Percentiles rank a stretch among this genome's conserved stretches.
phyloP scores from a whole-genome alignment of 2,329 filamentous ascomycete species.

The Microdochium bolleyi region DNA sequence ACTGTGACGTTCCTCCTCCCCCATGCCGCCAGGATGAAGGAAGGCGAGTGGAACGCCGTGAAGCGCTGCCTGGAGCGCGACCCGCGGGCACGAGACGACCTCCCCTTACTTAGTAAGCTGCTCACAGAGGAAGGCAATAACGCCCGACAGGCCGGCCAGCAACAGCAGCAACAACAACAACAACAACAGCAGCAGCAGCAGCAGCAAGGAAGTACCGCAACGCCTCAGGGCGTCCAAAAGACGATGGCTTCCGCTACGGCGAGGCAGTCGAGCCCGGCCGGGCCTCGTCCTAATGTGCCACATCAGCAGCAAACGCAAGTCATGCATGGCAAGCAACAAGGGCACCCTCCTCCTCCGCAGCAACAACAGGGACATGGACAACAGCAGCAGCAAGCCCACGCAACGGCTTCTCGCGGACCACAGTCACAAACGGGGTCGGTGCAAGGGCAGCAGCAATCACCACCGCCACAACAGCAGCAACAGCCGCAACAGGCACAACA shows the following conservation, averaged over 20 bases:
- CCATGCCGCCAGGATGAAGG: slow-evolving; percentile 59
- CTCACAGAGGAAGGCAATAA: slow-evolving; percentile 40
- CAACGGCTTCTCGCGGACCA: too few relatives aligned
- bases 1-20: slow-evolving; percentile 63
- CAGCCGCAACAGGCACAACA: not conserved
- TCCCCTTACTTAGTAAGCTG: slow-evolving; percentile 46
- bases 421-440: too few relatives aligned
- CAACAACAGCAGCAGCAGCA: slow-evolving; percentile 1
- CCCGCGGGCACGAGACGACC: slow-evolving; percentile 55
- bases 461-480: not conserved
- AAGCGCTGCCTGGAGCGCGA: slow-evolving; percentile 59
- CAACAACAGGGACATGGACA: not conserved
- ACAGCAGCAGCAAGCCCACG: not conserved
- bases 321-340: not conserved
- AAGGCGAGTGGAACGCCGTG: slow-evolving; percentile 69
- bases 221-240: not conserved
- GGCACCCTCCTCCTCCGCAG: not conserved
- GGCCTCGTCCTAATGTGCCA: not conserved
- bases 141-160: slow-evolving; percentile 15
- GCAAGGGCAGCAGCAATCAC: too few relatives aligned
- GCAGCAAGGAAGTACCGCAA: not conserved
- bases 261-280: not conserved
- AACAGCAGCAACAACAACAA: not conserved
- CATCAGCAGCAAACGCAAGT: not conserved
- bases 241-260: not conserved